phyloP scores from a whole-genome alignment of 2,329 filamentous ascomycete species.

The Fusarium floridanum region DNA sequence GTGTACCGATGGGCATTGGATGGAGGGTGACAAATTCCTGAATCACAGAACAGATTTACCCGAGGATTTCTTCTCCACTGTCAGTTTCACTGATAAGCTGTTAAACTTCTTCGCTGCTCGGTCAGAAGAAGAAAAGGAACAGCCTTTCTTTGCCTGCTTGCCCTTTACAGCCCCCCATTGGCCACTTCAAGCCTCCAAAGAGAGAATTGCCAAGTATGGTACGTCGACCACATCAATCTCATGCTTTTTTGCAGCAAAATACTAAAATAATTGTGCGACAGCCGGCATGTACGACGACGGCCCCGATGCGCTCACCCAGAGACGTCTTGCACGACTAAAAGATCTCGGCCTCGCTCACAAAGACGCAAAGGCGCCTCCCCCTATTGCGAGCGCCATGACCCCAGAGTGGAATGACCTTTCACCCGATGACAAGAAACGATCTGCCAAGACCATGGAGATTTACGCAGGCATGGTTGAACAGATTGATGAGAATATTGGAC shows the following conservation, averaged over 20 bases:
- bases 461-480: not conserved
- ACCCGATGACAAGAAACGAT: not conserved
- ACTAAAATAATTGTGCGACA: not conserved
- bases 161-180: slow-evolving; percentile 20
- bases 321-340: not conserved
- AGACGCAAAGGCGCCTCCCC: not conserved
- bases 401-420: not conserved
- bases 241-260: not conserved
- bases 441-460: not conserved
- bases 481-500: not conserved
- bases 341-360: not conserved
- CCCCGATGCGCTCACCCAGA: slow-evolving; percentile 57
- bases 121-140: slow-evolving; percentile 46
- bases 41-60: slow-evolving; percentile 57
- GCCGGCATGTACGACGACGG: slow-evolving; percentile 55
- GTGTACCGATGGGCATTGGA: slow-evolving; percentile 49
- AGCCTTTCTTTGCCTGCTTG: slow-evolving; percentile 18
- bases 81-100: slow-evolving; percentile 65
- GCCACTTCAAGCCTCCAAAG: slow-evolving; percentile 19
- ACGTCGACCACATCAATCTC: not conserved
- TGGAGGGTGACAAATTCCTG: slow-evolving; percentile 55
- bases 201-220: slow-evolving; percentile 16
- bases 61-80: slow-evolving; percentile 65
- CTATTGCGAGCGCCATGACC: not conserved
- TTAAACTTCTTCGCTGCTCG: slow-evolving; percentile 58